Conservation (phyloP, 177 flowering plant species). For the Vitis hybrid region DNA sequence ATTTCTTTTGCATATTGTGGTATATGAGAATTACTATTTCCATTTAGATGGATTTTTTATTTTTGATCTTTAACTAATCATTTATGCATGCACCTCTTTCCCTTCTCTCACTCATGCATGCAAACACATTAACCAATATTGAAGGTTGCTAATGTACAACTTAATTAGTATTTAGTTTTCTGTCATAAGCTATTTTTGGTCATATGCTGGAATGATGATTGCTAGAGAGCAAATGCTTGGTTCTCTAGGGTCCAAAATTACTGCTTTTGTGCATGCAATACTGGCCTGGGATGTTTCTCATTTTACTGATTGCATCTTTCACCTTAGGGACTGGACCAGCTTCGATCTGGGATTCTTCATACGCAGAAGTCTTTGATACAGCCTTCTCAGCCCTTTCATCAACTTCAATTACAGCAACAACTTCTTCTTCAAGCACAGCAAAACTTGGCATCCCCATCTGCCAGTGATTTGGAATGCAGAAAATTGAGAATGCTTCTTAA, state of each 20-base stretch:
- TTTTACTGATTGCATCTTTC: neutral
- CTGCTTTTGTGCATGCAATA: neutral
- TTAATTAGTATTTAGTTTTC: no score
- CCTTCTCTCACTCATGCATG: no score
- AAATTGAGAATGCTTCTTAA: constrained; percentile 41
- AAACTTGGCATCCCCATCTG: constrained; percentile 50
- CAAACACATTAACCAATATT: no score
- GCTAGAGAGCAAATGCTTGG: neutral
- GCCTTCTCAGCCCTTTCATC: constrained; percentile 63
- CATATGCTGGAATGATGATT: no score
- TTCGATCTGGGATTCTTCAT: constrained; percentile 68
- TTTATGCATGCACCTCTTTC: no score
- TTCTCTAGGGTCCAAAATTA: neutral
- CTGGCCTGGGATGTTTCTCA: neutral
- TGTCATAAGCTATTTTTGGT: no score
- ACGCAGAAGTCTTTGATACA: constrained; percentile 68
- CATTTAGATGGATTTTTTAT: no score
- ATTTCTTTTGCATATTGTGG: no score
- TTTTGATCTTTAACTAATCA: no score
- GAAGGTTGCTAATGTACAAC: no score
- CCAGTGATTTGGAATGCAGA: constrained; percentile 57
- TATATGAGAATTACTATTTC: no score
- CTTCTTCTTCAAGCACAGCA: constrained; percentile 43
- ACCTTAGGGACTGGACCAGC: constrained; percentile 68
- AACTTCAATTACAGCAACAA: constrained; percentile 36